Percentiles rank a stretch among this genome's conserved stretches.
These are phyloP conservation scores for Calycina herbarum DNA, from an alignment of 2,329 filamentous ascomycete species.

Conservation along the genomic window DNA sequence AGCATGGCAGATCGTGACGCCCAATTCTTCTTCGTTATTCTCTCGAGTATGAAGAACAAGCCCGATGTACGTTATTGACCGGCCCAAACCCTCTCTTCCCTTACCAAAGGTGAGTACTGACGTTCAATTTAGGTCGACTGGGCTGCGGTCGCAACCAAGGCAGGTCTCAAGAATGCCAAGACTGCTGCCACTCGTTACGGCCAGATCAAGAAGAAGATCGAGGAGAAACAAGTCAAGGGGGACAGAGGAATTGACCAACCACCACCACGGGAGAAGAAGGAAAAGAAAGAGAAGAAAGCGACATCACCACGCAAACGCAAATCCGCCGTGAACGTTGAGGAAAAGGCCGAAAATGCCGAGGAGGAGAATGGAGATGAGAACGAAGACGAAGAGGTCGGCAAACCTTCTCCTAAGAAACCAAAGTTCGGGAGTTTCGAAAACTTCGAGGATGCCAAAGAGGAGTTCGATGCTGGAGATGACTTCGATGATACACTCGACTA, in stretches of 20 bases:
- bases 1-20: neutral
- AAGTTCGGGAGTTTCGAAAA: neutral
- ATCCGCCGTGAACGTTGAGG: neutral
- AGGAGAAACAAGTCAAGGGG: slow-evolving; percentile 8
- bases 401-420: neutral
- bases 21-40: slow-evolving; percentile 4
- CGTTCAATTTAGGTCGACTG: slow-evolving; percentile 6
- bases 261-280: neutral
- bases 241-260: too few species aligned
- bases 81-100: neutral
- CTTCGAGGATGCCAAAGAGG: neutral
- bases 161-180: slow-evolving; percentile 47
- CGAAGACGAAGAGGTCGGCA: neutral
- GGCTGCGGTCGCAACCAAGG: slow-evolving; percentile 41
- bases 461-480: neutral
- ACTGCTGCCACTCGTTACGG: slow-evolving; percentile 51
- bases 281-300: neutral
- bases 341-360: neutral
- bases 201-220: slow-evolving; percentile 48
- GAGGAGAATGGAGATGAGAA: neutral
- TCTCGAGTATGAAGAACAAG: neutral
- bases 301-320: slow-evolving; percentile 7
- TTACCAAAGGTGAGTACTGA: neutral
- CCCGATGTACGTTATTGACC: neutral
- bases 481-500: neutral